phyloP scores from a whole-genome alignment of 225 moss, liverwort and hornwort genomes.

The Lunularia cruciata region DNA sequence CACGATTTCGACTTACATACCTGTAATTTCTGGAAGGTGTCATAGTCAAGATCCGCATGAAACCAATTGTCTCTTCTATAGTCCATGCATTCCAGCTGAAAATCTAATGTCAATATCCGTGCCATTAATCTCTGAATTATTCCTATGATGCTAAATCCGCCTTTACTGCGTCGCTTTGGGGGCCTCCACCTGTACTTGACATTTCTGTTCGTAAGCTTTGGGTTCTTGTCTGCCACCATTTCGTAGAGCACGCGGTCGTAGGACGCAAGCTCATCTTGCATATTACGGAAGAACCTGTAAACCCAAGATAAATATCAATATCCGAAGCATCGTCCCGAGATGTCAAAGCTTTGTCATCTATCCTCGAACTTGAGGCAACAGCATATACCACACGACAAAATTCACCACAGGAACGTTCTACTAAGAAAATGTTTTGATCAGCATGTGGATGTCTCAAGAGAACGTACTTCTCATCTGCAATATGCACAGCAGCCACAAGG shows the following conservation, averaged over 20 bases:
- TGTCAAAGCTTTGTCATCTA: no score
- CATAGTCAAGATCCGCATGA: constrained; percentile 95
- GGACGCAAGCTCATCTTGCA: constrained; percentile 81
- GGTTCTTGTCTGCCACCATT: constrained; percentile 99
- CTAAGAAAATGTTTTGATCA: no score
- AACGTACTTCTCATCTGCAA: constrained; percentile 87
- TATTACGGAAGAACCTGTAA: constrained; percentile 72
- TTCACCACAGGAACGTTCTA: no score
- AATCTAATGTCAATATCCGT: constrained; percentile 77
- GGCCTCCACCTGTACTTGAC: constrained; percentile 94
- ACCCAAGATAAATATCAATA: no score
- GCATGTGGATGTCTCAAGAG: no score
- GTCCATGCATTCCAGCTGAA: constrained; percentile 99
- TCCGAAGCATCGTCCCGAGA: no score
- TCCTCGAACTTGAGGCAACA: no score
- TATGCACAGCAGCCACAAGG: constrained; percentile 96
- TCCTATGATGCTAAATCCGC: constrained; percentile 86
- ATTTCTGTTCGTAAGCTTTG: constrained; percentile 82
- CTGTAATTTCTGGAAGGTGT: constrained; percentile 85
- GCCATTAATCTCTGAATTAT: constrained; percentile 88
- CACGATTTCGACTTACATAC: constrained; percentile 29
- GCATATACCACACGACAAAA: no score
- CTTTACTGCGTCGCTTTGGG: constrained; percentile 70
- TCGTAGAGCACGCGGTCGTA: constrained; percentile 96
- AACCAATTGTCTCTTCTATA: constrained; percentile 98